phyloP scores from a whole-genome alignment of 2,329 filamentous ascomycete genomes.

The Botrytis aclada region DNA sequence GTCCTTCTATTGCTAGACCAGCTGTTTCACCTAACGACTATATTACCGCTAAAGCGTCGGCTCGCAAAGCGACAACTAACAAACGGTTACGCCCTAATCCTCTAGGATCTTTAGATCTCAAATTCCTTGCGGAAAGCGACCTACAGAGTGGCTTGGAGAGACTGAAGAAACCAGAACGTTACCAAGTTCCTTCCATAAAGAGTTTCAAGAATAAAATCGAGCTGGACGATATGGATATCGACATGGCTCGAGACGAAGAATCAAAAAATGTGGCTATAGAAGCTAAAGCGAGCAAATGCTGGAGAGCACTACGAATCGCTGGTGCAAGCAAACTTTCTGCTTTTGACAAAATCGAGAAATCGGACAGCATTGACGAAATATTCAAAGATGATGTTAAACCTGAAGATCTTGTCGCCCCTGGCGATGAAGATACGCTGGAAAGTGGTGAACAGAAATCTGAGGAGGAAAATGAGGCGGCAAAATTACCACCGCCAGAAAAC shows the following conservation, averaged over 20 bases:
- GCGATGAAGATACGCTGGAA: slow-evolving; percentile 39
- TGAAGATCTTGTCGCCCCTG: slow-evolving; percentile 38
- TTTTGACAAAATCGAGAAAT: slow-evolving; percentile 86
- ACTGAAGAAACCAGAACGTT: slow-evolving; percentile 64
- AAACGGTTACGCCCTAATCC: slow-evolving; percentile 68
- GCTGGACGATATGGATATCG: slow-evolving; percentile 79
- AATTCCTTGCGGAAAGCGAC: slow-evolving; percentile 70
- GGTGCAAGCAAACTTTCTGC: slow-evolving; percentile 68
- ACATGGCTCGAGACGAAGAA: slow-evolving; percentile 67
- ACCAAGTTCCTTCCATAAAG: slow-evolving; percentile 65
- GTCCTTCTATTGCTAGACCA: slow-evolving; percentile 77
- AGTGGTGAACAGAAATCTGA: slow-evolving; percentile 31
- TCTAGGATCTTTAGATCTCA: slow-evolving; percentile 70
- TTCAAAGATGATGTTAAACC: slow-evolving; percentile 48
- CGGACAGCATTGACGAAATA: slow-evolving; percentile 63
- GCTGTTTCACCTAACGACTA: slow-evolving; percentile 68
- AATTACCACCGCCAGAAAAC: slow-evolving; percentile 16
- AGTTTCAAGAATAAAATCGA: slow-evolving; percentile 71
- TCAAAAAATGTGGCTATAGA: slow-evolving; percentile 58
- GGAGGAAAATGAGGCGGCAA: slow-evolving; percentile 8
- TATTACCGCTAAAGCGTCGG: slow-evolving; percentile 63
- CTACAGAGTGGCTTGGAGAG: slow-evolving; percentile 61
- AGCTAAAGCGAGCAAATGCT: slow-evolving; percentile 82
- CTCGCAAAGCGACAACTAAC: slow-evolving; percentile 63
- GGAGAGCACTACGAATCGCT: slow-evolving; percentile 82